phyloP scores from a whole-genome alignment of 805 yeast species.

The Schwanniomyces polymorphus region DNA sequence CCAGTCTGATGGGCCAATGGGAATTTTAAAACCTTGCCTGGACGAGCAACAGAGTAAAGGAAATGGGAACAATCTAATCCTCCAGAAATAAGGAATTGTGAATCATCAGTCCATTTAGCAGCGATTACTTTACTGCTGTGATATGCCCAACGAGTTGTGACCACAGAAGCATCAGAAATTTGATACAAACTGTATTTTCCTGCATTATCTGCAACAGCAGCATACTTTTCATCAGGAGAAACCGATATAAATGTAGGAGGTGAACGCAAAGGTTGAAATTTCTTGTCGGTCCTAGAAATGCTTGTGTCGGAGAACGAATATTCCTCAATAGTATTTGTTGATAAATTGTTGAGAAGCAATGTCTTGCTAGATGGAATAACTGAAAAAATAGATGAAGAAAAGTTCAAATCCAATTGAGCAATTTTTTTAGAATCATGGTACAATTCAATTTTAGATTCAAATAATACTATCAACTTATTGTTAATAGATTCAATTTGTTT shows the following conservation, averaged over 20 bases:
- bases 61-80: constrained; percentile 82
- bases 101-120: constrained; percentile 77
- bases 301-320: constrained; percentile 10
- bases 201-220: constrained; percentile 83
- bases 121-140: constrained; percentile 81
- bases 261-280: constrained; percentile 50
- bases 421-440: constrained; percentile 11
- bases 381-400: constrained; percentile 24
- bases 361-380: constrained; percentile 15
- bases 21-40: constrained; percentile 71
- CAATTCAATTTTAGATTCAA: constrained; percentile 28
- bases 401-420: constrained; percentile 17
- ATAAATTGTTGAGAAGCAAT: constrained; percentile 31
- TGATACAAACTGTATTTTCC: constrained; percentile 85
- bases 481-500: constrained; percentile 28
- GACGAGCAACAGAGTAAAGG: constrained; percentile 75
- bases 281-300: constrained; percentile 51
- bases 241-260: constrained; percentile 63
- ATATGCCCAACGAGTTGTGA: constrained; percentile 94
- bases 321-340: constrained; percentile 29
- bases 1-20: constrained; percentile 90
- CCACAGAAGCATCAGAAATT: constrained; percentile 49
- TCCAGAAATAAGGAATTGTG: constrained; percentile 71
- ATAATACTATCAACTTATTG: constrained; percentile 27
- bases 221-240: constrained; percentile 65